Evolutionary conservation across 352 stramenopile genomes (phyloP), one percentile per base, ranked within the genome.

Genomic region (Albugo candida): DNA sequence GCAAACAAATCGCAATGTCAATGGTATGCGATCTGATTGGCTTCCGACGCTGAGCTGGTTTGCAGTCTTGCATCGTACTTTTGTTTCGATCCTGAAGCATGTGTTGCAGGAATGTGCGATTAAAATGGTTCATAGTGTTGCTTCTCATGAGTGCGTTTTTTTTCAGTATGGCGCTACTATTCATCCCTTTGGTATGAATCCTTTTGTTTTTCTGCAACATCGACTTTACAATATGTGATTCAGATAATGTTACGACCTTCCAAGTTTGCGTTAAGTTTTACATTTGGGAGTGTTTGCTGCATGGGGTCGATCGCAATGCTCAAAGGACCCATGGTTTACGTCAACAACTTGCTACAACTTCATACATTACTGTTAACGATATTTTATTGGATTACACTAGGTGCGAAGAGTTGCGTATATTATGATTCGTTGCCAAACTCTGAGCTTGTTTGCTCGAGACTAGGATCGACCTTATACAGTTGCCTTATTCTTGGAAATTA

Each of bases 241-340:
- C 58, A 80, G 66, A 75, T 85, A 36, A 68, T 88, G 65, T 61
- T 88, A 21, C 69, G 72, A 11, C 76, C 76, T 27, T 85, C 72
- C 41, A 88, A 88, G 46, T 85, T 88, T 47, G 76, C 76, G 11
- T 52, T 88, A 35, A 85, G 72, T 51, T 85, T 88, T 47, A 84
- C 76, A 16, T 59, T 88, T 21, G 76, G 76, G 13, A 85, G 76
- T 52, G 70, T 85, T 37, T 84, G 67, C 47, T 67, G 61, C 11
- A 83, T 88, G 67, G 65, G 60, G 0, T 73, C 70, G 20, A 72
- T 88, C 41, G 76, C 76, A 14, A 84, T 83, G 64, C 61, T 88
- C 11, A 83, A 82, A 38, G 76, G 76, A 0, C 73, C 70, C 1
- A 63, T 61, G 8, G 69, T 56, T 0, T 88, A 85, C 35, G 47